Conservation (phyloP, 179 eudicot species). For the Gypsophila paniculata region DNA sequence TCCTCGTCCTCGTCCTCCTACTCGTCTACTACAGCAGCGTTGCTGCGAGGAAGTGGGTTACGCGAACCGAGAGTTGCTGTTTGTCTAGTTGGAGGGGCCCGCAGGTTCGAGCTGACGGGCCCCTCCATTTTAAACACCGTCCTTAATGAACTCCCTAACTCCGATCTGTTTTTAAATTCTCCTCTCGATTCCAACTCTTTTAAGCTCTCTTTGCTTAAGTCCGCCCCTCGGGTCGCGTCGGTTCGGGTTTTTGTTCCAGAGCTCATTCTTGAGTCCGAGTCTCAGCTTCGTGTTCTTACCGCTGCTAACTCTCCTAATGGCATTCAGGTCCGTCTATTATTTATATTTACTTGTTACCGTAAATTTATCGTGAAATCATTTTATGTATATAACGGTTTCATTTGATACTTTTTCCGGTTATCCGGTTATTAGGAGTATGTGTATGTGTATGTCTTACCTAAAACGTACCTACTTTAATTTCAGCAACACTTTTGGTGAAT, state of each 20-base stretch:
- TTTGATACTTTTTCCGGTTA: too few relatives aligned
- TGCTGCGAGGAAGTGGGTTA: not conserved
- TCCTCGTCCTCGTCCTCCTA: conserved; percentile 22
- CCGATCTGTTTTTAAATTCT: conserved; percentile 66
- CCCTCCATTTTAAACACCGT: conserved; percentile 63
- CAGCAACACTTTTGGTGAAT: not conserved
- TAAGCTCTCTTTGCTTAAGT: conserved; percentile 4
- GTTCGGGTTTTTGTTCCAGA: conserved; percentile 8
- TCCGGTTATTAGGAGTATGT: too few relatives aligned
- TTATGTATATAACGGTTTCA: too few relatives aligned
- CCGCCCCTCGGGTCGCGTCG: not conserved
- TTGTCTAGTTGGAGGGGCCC: conserved; percentile 80
- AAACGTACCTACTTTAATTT: not conserved
- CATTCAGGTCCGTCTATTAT: not conserved
- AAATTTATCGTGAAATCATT: too few relatives aligned
- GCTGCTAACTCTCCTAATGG: conserved; percentile 15
- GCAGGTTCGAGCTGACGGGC: conserved; percentile 79
- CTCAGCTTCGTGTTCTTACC: not conserved
- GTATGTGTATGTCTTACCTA: not conserved
- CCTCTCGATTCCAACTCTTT: conserved; percentile 54
- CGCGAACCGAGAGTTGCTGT: conserved; percentile 60
- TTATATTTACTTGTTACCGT: not conserved
- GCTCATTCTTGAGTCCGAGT: not conserved
- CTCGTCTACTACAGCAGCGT: not conserved
- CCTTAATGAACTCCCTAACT: conserved; percentile 42